A percentile compares a stretch with the other conserved stretches of the same genome.
These are phyloP conservation scores for Parasarocladium wereldwijsianum DNA, from an alignment of 2,329 filamentous ascomycete genomes.

Conservation along the genomic window DNA sequence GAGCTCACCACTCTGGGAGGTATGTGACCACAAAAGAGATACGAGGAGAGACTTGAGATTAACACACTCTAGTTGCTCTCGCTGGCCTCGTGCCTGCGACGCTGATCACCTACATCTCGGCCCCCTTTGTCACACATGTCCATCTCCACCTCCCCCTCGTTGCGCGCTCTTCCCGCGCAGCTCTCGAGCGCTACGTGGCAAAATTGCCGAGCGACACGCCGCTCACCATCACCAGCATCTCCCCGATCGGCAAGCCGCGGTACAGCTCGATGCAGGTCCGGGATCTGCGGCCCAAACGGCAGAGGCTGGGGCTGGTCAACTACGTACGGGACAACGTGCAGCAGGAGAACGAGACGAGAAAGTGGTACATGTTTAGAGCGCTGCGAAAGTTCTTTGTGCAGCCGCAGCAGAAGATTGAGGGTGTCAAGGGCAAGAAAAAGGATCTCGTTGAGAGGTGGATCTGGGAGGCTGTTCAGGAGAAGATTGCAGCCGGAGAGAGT, in stretches of 20 bases:
- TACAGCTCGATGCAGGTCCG: conserved; percentile 26
- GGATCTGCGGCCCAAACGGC: conserved; percentile 16
- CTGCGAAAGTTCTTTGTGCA: conserved; percentile 24
- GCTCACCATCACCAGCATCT: conserved; percentile 41
- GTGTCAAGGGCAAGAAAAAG: conserved; percentile 10
- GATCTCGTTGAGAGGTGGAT: conserved; percentile 23
- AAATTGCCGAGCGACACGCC: conserved; percentile 27
- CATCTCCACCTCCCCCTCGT: conserved; percentile 52
- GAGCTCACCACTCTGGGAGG: conserved; percentile 19
- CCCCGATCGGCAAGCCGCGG: conserved; percentile 37
- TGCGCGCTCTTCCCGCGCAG: conserved; percentile 44
- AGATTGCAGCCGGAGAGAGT: conserved; percentile 12
- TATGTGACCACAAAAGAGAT: conserved; percentile 13
- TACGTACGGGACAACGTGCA: conserved; percentile 19
- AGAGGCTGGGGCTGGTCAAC: conserved; percentile 25
- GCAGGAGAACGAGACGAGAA: conserved; percentile 18
- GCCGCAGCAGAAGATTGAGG: conserved; percentile 9
- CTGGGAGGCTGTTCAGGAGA: conserved; percentile 23
- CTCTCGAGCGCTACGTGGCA: conserved; percentile 36
- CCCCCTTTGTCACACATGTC: conserved; percentile 59
- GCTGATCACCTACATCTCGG: conserved; percentile 48
- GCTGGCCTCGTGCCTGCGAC: conserved; percentile 50
- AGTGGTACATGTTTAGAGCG: conserved; percentile 25
- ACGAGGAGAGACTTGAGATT: neutral
- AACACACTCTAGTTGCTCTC: conserved; percentile 32